phyloP scores from a whole-genome alignment of 2,329 filamentous ascomycete genomes.

The Penicillium sp. region DNA sequence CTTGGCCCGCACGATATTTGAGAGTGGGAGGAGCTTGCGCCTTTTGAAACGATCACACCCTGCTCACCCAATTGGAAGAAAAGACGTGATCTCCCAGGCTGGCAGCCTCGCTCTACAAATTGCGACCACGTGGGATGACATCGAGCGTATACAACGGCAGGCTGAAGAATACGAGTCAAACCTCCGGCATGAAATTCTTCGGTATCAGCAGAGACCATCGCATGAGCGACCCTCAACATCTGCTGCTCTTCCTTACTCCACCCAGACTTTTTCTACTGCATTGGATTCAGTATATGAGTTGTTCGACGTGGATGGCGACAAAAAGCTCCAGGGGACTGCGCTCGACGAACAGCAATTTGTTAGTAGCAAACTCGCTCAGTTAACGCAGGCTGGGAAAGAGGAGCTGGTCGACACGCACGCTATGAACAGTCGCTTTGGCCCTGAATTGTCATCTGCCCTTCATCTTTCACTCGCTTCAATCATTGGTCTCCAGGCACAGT shows the following conservation, averaged over 20 bases:
- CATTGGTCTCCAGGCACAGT: constrained; percentile 64
- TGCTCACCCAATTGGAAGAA: constrained; percentile 59
- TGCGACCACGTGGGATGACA: constrained; percentile 66
- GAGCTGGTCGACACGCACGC: constrained; percentile 10
- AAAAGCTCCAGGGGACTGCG: constrained; percentile 20
- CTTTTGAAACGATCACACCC: constrained; percentile 66
- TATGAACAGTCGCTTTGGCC: constrained; percentile 26
- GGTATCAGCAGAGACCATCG: constrained; percentile 27
- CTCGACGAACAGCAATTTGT: constrained; percentile 20
- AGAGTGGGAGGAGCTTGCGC: constrained; percentile 69
- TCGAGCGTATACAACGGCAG: constrained; percentile 57
- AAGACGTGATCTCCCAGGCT: constrained; percentile 43
- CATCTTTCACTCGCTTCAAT: constrained; percentile 68
- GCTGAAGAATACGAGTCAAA: constrained; percentile 43
- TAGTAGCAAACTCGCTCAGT: constrained; percentile 24
- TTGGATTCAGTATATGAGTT: constrained; percentile 27
- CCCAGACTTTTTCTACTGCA: not conserved
- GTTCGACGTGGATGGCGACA: constrained; percentile 31
- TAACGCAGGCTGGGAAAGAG: constrained; percentile 24
- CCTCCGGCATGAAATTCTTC: constrained; percentile 35
- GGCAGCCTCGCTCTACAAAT: constrained; percentile 57
- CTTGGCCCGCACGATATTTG: constrained; percentile 66
- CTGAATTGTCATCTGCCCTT: constrained; percentile 49
- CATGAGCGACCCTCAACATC: constrained; percentile 17
- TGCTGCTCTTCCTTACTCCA: not conserved